A percentile compares a stretch with the other conserved stretches of the same genome.
phyloP scores from a whole-genome alignment of 208 protist genomes.

The Strigomonas oncopelti region DNA sequence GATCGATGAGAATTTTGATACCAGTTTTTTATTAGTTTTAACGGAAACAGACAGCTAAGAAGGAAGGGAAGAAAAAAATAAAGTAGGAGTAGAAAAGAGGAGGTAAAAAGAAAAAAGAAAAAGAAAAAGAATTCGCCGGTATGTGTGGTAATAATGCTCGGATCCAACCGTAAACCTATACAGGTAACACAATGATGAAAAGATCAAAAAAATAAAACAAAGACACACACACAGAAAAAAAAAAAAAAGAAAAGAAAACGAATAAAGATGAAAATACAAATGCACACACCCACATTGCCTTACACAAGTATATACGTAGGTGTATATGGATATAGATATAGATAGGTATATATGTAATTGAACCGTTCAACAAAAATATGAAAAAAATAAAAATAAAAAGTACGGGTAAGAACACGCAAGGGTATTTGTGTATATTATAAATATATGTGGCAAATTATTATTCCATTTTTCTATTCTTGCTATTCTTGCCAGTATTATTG shows the following conservation, averaged over 20 bases:
- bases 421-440: not conserved
- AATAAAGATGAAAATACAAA: not conserved
- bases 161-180: slow-evolving; percentile 1
- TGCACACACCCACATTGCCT: not conserved
- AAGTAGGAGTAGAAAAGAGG: not conserved
- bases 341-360: not conserved
- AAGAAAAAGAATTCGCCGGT: not conserved
- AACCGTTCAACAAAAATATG: not conserved
- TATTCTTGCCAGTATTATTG: not conserved
- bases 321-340: not conserved
- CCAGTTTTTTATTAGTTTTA: not conserved
- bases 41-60: not conserved
- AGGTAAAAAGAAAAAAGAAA: slow-evolving; percentile 1
- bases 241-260: slow-evolving; percentile 2
- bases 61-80: too few species aligned
- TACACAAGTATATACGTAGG: not conserved
- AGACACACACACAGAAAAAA: slow-evolving; percentile 2
- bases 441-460: not conserved
- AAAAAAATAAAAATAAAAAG: not conserved
- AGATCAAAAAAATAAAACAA: not conserved
- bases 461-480: not conserved
- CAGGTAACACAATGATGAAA: slow-evolving; percentile 9
- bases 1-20: too few species aligned
- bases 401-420: not conserved
- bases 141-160: too few species aligned